A percentile compares a stretch with the other conserved stretches of the same genome.
Evolutionary conservation across 192 early-diverging fungal genomes (phyloP).

Genomic region (Backusella sp.): DNA sequence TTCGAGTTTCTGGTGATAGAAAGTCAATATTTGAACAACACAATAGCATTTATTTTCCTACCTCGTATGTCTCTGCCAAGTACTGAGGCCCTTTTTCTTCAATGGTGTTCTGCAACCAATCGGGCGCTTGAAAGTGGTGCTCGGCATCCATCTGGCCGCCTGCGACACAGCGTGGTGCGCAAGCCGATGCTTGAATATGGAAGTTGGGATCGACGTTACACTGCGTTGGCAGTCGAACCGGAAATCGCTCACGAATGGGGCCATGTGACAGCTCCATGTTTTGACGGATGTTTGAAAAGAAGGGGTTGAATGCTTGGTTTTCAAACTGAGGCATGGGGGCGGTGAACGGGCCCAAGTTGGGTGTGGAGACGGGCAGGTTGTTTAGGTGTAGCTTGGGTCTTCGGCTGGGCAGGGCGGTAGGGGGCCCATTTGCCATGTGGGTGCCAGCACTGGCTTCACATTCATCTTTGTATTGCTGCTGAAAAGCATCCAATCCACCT

Average conservation of each 20-base stretch:
- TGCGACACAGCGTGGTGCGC: conserved; percentile 18
- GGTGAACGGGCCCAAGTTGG: conserved; percentile 42
- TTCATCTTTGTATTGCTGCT: conserved; percentile 3
- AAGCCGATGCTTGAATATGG: background rate
- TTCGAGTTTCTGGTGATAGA: conserved; percentile 51
- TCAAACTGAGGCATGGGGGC: conserved; percentile 54
- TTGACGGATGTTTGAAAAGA: conserved; percentile 63
- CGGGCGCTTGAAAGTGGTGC: conserved; percentile 1
- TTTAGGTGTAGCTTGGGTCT: conserved; percentile 27
- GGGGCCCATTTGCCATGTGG: background rate
- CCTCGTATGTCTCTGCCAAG: conserved; percentile 29
- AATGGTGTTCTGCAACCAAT: conserved; percentile 24
- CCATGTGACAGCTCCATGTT: conserved; percentile 53
- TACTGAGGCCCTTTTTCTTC: conserved; percentile 21
- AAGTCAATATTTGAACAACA: conserved; percentile 30
- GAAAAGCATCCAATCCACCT: conserved; percentile 55
- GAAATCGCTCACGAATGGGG: conserved; percentile 55
- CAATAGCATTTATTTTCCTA: conserved; percentile 1
- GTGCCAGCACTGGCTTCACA: background rate
- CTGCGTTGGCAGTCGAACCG: conserved; percentile 47
- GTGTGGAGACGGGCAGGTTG: conserved; percentile 27
- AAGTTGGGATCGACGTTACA: conserved; percentile 28
- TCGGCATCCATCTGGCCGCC: conserved; percentile 16
- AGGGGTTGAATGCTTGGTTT: conserved; percentile 55
- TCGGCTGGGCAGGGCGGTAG: conserved; percentile 11